A percentile compares a stretch with the other conserved stretches of the same genome.
Evolutionary conservation across 2,329 filamentous ascomycete genomes (phyloP).

Genomic region (Periconia macrospinosa): DNA sequence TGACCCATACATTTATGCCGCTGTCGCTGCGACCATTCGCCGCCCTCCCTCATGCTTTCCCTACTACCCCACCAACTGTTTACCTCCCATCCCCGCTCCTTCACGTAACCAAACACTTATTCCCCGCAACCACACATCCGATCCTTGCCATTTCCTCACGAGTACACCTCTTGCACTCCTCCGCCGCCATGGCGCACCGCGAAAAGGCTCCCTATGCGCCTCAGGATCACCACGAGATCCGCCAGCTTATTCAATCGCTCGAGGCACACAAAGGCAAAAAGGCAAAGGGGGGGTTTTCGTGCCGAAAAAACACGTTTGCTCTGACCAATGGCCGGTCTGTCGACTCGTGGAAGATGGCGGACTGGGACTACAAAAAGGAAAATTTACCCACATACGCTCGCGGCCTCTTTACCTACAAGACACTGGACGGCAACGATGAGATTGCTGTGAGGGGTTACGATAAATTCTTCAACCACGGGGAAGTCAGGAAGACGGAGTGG

Average conservation of each 20-base stretch:
- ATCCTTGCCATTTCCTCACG: not conserved
- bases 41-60: conserved; percentile 15
- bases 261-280: conserved; percentile 57
- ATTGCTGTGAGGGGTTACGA: conserved; percentile 92
- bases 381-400: conserved; percentile 90
- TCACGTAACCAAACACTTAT: conserved; percentile 13
- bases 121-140: not conserved
- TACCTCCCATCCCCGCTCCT: conserved; percentile 15
- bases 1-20: conserved; percentile 9
- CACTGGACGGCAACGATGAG: conserved; percentile 66
- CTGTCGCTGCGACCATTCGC: conserved; percentile 14
- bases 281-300: conserved; percentile 60
- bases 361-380: conserved; percentile 92
- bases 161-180: conserved; percentile 11
- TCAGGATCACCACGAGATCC: conserved; percentile 71
- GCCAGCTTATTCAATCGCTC: conserved; percentile 66
- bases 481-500: conserved; percentile 84
- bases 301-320: conserved; percentile 78
- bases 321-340: conserved; percentile 70
- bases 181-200: conserved; percentile 54
- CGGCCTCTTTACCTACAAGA: conserved; percentile 85
- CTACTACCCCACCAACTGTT: conserved; percentile 5
- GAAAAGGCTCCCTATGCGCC: conserved; percentile 62
- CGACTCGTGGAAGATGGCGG: conserved; percentile 89
- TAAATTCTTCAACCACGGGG: conserved; percentile 96